Evolutionary conservation across 2,329 filamentous ascomycete genomes (phyloP), one percentile per base, ranked within the genome.

Genomic region (Pestalotiopsis sp.): DNA sequence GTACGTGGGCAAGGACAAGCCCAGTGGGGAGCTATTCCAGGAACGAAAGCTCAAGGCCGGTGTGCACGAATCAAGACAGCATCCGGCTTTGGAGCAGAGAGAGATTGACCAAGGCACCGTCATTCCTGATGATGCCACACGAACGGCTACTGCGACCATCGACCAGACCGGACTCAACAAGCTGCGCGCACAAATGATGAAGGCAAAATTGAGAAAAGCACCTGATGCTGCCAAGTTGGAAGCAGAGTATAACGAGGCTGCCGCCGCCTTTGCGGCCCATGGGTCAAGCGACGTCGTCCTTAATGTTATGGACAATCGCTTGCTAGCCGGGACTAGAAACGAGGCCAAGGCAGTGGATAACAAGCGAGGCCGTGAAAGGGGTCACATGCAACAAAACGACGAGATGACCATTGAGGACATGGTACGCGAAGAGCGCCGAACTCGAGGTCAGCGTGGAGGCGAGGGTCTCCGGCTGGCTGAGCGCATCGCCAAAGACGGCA

Each of bases 391-490:
- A 73, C 94, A 96, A 72, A 98, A 98, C 77, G 93, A 97, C 66
- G 94, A 98, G 75, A 98, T 99, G 94, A 91, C 86, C 38, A 92
- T 99, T 70, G 94, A 97, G 66, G 96, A 99, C 79, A 99, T 99
- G 96, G 90, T 99, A 20, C 90, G 94, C 36, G 95, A 98, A 80
- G 96, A 99, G 81, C 90, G 93, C 45, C 91, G 95, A 67, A 98
- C 93, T 4, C 91, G 90, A 69, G 91, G 91, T 17, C 90, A 93
- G 75, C 84, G 85, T 4, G 93, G 93, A 57, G 94, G 94, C 66
- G 95, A 98, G 77, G 93, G 93, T 1, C 85, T 91, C 74, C 89
- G 93, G 4, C 88, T 98, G 40, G 96, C 96, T 2, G 95, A 98
- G 78, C 90, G 95, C 69, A 99, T 99, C 73, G 93, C 95, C 66